Evolutionary conservation across 2,329 filamentous ascomycete genomes (phyloP), one percentile per base, ranked within the genome.

Genomic region (Alternaria metachromatica): DNA sequence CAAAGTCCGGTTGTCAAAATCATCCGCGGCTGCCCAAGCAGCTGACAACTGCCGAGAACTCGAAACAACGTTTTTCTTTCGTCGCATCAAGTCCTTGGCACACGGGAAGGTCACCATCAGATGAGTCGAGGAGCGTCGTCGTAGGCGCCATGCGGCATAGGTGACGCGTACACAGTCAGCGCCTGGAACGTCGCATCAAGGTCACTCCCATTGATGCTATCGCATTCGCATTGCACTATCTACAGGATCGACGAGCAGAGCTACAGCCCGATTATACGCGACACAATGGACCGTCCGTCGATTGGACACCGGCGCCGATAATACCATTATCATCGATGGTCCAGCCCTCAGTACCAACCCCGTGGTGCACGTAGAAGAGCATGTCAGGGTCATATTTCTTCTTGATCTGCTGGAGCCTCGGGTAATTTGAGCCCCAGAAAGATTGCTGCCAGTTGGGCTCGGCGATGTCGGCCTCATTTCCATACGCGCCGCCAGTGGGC

Each of bases 391-490:
- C 76, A 62, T 68, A 71, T 54, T 71, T 70, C 60, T 72, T 66
- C 69, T 79, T 79, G 58, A 77, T 62, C 54, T 64, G 58, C 54
- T 70, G 26, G 15, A 79, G 65, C 28, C 67, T 59, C 2, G 68
- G 63, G 55, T 79, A 79, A 53, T 77, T 75, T 13, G 60, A 59
- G 6, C 81, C 82, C 77, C 78, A 83, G 66, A 82, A 84, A 7
- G 77, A 70, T 20, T 75, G 25, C 60, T 82, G 78, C 69, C 79
- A 83, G 25, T 77, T 65, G 6, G 80, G 76, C 66, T 83, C 80
- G n/a, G 74, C 76, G 9, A 77, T 73, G 63, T 82, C 76, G 6
- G 80, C 80, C 64, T 81, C 78, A 51, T 82, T 82, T 18, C 76
- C 56, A 55, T 82, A 82, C 2, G 75, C 71, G 12, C 79, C 80